These are phyloP conservation scores for Hexamita inflata DNA, from an alignment of 208 protist genomes.

Conservation along the genomic window DNA sequence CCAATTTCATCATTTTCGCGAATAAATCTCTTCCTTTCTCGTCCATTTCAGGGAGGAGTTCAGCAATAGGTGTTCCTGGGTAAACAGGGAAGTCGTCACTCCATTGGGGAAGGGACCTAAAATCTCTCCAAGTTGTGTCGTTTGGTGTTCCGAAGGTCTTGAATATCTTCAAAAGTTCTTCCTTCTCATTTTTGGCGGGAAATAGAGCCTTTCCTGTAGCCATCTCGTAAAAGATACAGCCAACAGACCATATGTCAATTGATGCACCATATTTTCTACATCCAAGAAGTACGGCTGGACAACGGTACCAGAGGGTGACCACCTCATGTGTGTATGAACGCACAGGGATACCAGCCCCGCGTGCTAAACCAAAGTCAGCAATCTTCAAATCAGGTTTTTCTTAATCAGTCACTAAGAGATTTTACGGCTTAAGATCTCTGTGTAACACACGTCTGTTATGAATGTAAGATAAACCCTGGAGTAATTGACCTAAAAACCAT, in stretches of 20 bases:
- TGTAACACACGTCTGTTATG: slow-evolving; percentile 74
- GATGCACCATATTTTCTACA: slow-evolving; percentile 81
- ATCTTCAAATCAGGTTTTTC: slow-evolving; percentile 16
- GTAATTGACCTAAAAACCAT: slow-evolving; percentile 59
- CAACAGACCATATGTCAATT: slow-evolving; percentile 96
- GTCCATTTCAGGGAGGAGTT: slow-evolving; percentile 1
- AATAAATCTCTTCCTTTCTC: slow-evolving; percentile 24
- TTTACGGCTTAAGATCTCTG: slow-evolving; percentile 54
- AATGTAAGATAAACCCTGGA: slow-evolving; percentile 68
- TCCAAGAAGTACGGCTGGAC: slow-evolving; percentile 94
- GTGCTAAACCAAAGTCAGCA: slow-evolving; percentile 28
- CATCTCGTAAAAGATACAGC: slow-evolving; percentile 95
- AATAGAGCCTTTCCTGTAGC: slow-evolving; percentile 46
- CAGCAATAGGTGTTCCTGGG: slow-evolving; percentile 12
- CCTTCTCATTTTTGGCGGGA: slow-evolving; percentile 39
- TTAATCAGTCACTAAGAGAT: slow-evolving; percentile 61
- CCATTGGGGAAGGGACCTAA: not conserved
- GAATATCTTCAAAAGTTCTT: slow-evolving; percentile 45
- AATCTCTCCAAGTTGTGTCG: slow-evolving; percentile 31
- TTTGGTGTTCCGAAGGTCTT: slow-evolving; percentile 41
- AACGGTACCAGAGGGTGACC: slow-evolving; percentile 94
- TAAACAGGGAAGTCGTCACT: slow-evolving; percentile 18
- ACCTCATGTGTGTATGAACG: slow-evolving; percentile 47
- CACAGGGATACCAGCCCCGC: slow-evolving; percentile 40
- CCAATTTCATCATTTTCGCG: slow-evolving; percentile 24